A percentile compares a stretch with the other conserved stretches of the same genome.
Evolutionary conservation across 768 basidiomycete genomes (phyloP).

Genomic region (Lenzites betulinus): DNA sequence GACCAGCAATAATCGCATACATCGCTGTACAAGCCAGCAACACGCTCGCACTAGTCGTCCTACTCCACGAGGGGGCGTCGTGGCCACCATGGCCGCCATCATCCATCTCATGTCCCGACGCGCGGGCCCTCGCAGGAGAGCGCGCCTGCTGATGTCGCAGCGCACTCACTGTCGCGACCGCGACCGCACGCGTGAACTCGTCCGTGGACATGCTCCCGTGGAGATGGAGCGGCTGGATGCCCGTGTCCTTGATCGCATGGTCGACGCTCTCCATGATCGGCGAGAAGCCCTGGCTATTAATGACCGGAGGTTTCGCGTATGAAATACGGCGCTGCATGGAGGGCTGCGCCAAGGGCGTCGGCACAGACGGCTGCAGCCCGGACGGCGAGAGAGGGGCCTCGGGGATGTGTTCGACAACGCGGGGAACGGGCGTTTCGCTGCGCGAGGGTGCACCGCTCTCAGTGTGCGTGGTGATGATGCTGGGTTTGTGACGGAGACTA

Average conservation of each 20-base stretch:
- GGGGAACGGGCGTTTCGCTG: constrained; percentile 38
- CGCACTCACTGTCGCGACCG: constrained; percentile 91
- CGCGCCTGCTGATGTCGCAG: constrained; percentile 74
- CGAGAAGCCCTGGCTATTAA: constrained; percentile 42
- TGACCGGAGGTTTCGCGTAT: constrained; percentile 45
- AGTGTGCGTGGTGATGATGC: constrained; percentile 37
- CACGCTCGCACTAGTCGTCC: constrained; percentile 86
- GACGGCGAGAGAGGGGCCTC: constrained; percentile 28
- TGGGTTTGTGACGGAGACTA: constrained; percentile 48
- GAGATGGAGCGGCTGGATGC: constrained; percentile 51
- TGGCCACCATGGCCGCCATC: constrained; percentile 76
- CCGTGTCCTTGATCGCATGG: constrained; percentile 66
- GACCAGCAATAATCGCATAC: constrained; percentile 95
- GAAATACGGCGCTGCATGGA: constrained; percentile 43
- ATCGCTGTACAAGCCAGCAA: constrained; percentile 86
- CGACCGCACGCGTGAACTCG: constrained; percentile 91
- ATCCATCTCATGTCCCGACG: constrained; percentile 42
- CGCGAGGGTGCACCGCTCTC: constrained; percentile 39
- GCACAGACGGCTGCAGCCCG: constrained; percentile 26
- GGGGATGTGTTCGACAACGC: neutral
- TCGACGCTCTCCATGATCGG: constrained; percentile 82
- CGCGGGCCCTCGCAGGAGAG: constrained; percentile 49
- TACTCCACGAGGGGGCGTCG: constrained; percentile 96
- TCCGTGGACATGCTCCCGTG: constrained; percentile 76
- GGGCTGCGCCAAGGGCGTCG: constrained; percentile 1